Conservation (phyloP, 2,329 filamentous ascomycete species). For the Aspergillus aculeatus region DNA sequence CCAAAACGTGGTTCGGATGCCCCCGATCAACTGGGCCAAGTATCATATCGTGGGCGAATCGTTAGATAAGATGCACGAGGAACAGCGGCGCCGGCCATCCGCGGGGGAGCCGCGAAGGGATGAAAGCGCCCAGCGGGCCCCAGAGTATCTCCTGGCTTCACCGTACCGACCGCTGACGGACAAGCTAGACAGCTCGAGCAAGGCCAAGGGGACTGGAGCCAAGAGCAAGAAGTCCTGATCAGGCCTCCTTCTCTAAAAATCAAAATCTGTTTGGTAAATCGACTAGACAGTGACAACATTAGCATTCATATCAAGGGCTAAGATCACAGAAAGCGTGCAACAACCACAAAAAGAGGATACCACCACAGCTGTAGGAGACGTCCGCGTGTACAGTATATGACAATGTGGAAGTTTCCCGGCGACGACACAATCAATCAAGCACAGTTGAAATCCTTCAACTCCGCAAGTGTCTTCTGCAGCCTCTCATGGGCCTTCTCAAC, state of each 20-base stretch:
- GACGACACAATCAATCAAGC: not conserved
- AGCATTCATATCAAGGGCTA: not conserved
- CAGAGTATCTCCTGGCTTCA: conserved; percentile 55
- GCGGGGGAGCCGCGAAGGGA: conserved; percentile 42
- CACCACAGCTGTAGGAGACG: not conserved
- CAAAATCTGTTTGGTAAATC: not conserved
- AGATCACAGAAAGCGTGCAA: not conserved
- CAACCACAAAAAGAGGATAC: not conserved
- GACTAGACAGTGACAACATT: not conserved
- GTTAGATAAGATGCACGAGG: conserved; percentile 78
- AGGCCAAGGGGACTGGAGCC: conserved; percentile 26
- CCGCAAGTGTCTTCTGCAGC: conserved; percentile 15
- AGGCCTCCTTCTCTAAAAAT: not conserved
- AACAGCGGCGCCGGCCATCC: conserved; percentile 67
- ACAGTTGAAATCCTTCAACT: not conserved
- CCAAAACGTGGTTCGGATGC: conserved; percentile 80
- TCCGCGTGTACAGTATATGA: not conserved
- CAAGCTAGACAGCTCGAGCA: conserved; percentile 42
- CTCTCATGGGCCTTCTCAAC: conserved; percentile 14
- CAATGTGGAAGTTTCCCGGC: not conserved
- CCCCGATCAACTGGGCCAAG: conserved; percentile 90
- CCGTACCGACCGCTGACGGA: conserved; percentile 62
- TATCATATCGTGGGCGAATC: conserved; percentile 87
- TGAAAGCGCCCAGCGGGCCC: conserved; percentile 36
- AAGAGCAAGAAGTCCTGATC: conserved; percentile 36